Evolutionary conservation across 2,329 filamentous ascomycete species (phyloP).

Genomic region (Pseudogymnoascus destructans): DNA sequence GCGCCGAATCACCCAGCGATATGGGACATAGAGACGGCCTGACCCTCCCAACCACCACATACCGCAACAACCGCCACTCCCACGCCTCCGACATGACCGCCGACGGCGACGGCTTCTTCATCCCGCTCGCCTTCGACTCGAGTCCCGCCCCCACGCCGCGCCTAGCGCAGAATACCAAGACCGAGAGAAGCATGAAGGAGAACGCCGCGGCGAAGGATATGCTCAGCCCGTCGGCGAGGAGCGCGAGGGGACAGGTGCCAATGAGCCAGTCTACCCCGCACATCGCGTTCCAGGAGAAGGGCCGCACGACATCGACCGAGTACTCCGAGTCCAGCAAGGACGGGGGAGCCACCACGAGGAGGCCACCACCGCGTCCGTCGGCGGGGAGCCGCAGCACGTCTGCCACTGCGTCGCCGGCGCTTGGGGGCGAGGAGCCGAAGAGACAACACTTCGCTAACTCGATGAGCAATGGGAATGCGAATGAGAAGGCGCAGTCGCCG

Average conservation of each 20-base stretch:
- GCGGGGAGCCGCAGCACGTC: slow-evolving; percentile 18
- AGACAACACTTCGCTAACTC: slow-evolving; percentile 21
- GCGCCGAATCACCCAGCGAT: slow-evolving; percentile 42
- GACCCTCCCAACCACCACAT: slow-evolving; percentile 60
- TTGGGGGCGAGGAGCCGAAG: slow-evolving; percentile 20
- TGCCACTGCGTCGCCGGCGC: slow-evolving; percentile 18
- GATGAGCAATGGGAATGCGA: slow-evolving; percentile 18
- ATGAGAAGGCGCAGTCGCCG: slow-evolving; percentile 26
- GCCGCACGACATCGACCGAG: slow-evolving; percentile 49
- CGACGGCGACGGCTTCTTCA: slow-evolving; percentile 43
- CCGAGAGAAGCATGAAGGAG: no score
- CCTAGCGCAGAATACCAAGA: slow-evolving; percentile 32
- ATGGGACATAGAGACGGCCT: slow-evolving; percentile 42
- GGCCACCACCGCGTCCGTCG: slow-evolving; percentile 31
- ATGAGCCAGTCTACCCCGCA: slow-evolving; percentile 55
- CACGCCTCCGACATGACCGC: slow-evolving; percentile 33
- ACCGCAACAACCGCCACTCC: slow-evolving; percentile 62
- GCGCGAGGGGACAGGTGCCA: background rate
- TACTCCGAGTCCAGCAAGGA: slow-evolving; percentile 33
- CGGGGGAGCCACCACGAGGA: slow-evolving; percentile 36
- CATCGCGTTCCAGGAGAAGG: slow-evolving; percentile 82
- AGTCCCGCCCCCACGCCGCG: slow-evolving; percentile 47
- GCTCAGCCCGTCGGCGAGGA: background rate
- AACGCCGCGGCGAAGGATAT: background rate
- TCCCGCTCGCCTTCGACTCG: slow-evolving; percentile 62